Base-by-base conservation (phyloP, 225 moss, liverwort and hornwort genomes). In the Marchantia polymorpha region DNA sequence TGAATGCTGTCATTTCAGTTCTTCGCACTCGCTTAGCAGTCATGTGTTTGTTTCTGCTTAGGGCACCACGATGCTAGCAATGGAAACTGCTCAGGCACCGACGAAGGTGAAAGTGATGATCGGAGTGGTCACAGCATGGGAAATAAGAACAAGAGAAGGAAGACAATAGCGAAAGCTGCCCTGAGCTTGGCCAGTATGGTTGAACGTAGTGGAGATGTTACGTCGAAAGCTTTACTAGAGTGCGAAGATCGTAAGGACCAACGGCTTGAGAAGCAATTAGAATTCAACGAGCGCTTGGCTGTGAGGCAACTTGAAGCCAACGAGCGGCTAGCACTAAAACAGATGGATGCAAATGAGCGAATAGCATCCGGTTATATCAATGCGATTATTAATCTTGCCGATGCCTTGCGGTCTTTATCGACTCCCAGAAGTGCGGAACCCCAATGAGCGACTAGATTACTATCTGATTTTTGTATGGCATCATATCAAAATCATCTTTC, bases 71-170 rank as follows among this genome's bases (percentile, higher is more conserved):
- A 82, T 67, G 82, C 85, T 27, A 85, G 85, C 63, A 85, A 85
- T 67, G 85, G 79, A 48, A 73, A 82, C 72, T 85, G 82, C 74
- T 85, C 85, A 72, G 82, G 82, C 20, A 79, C 85, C 67, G 85
- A 85, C 64, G 85, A 82, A 69, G 85, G 85, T 19, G 85, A 82
- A n/a, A 85, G 85, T 67, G 82, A 82, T 54, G 79, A 85, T 77
- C 71, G 47, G 47, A 85, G 82, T 67, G 79, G 75, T 17, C 82
- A 85, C 72, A 85, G 82, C 72, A 59, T 79, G 20, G 82, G 72
- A 9, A 19, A 26, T 69, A 85, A 82, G 76, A 80, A 12, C 54
- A 85, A 82, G 81, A 85, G 65, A 63, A 75, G 78, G 25, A 85
- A 85, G 53, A 60, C 74, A 52, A 46, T 58, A 46, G 59, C 61